Evolutionary conservation across 768 basidiomycete species (phyloP).

Genomic region (Auricularia sp.): DNA sequence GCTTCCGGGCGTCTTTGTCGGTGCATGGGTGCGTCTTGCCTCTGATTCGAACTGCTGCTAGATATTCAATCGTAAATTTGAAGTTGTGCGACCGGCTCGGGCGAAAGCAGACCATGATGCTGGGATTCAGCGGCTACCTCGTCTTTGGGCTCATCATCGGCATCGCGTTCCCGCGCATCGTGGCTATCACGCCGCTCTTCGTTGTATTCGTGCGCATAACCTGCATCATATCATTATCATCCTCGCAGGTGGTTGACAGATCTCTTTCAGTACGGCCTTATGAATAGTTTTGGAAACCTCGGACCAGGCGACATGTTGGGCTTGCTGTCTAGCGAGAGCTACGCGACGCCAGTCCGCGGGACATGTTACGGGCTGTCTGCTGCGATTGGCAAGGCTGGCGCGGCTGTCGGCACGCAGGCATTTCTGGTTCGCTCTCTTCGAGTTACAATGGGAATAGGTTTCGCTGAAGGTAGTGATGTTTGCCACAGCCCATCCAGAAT

Average conservation of each 20-base stretch:
- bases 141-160: constrained; percentile 55
- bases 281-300: constrained; percentile 65
- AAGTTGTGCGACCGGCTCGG: not conserved
- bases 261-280: constrained; percentile 40
- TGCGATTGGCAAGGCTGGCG: constrained; percentile 60
- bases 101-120: constrained; percentile 38
- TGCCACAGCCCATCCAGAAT: constrained; percentile 42
- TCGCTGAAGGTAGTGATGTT: not conserved
- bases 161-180: constrained; percentile 50
- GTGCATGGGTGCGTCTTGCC: constrained; percentile 29
- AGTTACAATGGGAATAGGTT: not conserved
- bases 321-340: constrained; percentile 57
- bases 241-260: not conserved
- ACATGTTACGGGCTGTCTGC: constrained; percentile 63
- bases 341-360: constrained; percentile 55
- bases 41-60: constrained; percentile 2
- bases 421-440: constrained; percentile 26
- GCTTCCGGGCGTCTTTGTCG: constrained; percentile 50
- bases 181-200: constrained; percentile 51
- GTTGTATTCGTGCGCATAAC: constrained; percentile 45
- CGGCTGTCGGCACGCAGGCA: constrained; percentile 59
- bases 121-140: constrained; percentile 59
- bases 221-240: not conserved
- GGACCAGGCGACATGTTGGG: constrained; percentile 67
- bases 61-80: not conserved